Conservation (phyloP, 164 flowering plant species). For the Magnolia officinalis region DNA sequence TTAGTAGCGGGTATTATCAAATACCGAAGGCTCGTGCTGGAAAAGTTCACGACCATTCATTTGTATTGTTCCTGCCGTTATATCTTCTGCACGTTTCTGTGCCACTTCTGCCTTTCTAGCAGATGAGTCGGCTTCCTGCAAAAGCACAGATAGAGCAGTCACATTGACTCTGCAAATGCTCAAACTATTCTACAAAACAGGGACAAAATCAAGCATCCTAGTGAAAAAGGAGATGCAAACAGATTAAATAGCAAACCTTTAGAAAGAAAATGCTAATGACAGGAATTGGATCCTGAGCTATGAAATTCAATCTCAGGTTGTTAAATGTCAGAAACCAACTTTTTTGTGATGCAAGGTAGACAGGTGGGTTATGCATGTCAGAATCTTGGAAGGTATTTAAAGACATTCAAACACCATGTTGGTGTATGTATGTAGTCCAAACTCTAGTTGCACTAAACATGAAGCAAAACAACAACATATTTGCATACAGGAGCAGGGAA, state of each 20-base stretch:
- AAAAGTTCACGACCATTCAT: slow-evolving; percentile 91
- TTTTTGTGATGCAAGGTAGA: too few species aligned
- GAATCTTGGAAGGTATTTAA: too few species aligned
- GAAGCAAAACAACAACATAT: too few species aligned
- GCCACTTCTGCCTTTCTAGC: slow-evolving; percentile 61
- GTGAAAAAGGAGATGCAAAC: neutral
- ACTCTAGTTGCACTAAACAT: too few species aligned
- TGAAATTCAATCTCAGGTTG: neutral
- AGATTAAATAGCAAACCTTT: neutral
- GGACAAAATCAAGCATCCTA: neutral
- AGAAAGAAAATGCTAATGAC: neutral
- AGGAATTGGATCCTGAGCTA: neutral
- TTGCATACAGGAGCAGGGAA: too few species aligned
- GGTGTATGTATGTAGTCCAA: too few species aligned
- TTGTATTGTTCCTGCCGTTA: slow-evolving; percentile 58
- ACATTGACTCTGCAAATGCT: neutral
- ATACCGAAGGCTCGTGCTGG: slow-evolving; percentile 71
- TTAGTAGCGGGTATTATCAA: slow-evolving; percentile 55
- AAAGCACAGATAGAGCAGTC: neutral
- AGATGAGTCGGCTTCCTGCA: slow-evolving; percentile 61
- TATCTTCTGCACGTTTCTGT: slow-evolving; percentile 69
- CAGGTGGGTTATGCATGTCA: too few species aligned
- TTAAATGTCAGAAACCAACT: too few species aligned
- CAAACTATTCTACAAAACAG: neutral
- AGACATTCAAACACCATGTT: too few species aligned